Evolutionary conservation across 768 basidiomycete genomes (phyloP), one percentile per base, ranked within the genome.

Genomic region (Termitomyces sp.): DNA sequence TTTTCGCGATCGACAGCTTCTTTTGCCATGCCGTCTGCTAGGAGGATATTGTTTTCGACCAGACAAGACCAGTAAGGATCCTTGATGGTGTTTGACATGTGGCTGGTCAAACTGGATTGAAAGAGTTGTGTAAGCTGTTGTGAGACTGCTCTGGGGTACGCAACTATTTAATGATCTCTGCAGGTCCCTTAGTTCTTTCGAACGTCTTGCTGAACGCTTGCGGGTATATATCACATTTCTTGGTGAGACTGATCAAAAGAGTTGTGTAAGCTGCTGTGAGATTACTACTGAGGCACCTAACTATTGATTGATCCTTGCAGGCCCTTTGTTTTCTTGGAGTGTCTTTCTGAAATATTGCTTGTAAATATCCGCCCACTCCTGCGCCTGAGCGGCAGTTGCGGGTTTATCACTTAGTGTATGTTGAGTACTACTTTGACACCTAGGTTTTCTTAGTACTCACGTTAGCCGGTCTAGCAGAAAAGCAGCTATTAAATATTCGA

Each of bases 381-480:
- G 57, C 5, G 62, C 62, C 5, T 63, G 53, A 9, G 48, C 49
- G 1, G 40, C 20, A 34, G 62, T 59, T 4, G 62, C 51, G 14
- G 62, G 62, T 37, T 25, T n/a, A 51, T 63, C 62, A 20, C 62
- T 63, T 12, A 2, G n/a, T 36, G 0, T 31, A 25, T 46, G 29
- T 37, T 32, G 4, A 25, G 25, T 25, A 25, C 3, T 20, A 32
- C 15, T 6, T 46, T 31, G 17, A 4, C 12, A 40, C 32, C 38
- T 3, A 25, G 38, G 4, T 0, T 32, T 46, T 46, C 25, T 43
- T 55, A 38, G 5, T 38, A n/a, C 62, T 46, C 50, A 63, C 62
- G 62, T 63, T 32, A 63, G 31, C 20, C 60, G 63, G n/a, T 63
- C 63, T 17, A 63, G 25, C 45, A 60, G 57, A 14, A 60, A 25